Evolutionary conservation across 495 filamentous ascomycete genomes (phyloP).

Genomic region (Xylaria telfairii): DNA sequence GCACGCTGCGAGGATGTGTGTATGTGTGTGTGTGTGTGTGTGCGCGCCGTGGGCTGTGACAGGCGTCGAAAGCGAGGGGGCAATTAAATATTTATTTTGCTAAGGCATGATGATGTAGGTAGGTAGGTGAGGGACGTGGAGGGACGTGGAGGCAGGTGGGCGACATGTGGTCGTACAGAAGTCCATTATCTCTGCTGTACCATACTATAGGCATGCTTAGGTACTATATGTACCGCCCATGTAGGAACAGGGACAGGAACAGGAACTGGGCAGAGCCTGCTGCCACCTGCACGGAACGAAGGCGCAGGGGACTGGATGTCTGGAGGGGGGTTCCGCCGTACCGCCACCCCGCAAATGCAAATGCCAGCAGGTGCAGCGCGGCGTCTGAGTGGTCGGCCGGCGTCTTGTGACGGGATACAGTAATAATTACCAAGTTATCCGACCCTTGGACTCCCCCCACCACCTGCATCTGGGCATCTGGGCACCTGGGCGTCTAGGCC

Average conservation of each 20-base stretch:
- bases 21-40: too few relatives aligned
- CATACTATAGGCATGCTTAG: too few relatives aligned
- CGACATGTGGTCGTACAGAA: background rate
- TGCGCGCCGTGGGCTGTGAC: constrained; percentile 5
- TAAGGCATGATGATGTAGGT: constrained; percentile 6
- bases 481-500: background rate
- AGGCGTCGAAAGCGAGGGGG: constrained; percentile 6
- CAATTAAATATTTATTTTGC: constrained; percentile 11
- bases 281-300: background rate
- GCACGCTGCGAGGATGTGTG: background rate
- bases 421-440: constrained; percentile 14
- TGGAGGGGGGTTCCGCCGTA: constrained; percentile 16
- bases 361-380: background rate
- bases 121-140: background rate
- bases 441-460: background rate
- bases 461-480: background rate
- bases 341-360: constrained; percentile 13
- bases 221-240: too few relatives aligned
- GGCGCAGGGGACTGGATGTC: background rate
- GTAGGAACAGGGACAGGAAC: background rate
- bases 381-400: background rate
- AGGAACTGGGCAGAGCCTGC: background rate
- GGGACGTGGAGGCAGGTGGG: background rate
- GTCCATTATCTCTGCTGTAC: constrained; percentile 8
- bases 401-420: constrained; percentile 17